A percentile compares a stretch with the other conserved stretches of the same genome.
phyloP scores from a whole-genome alignment of 495 filamentous ascomycete genomes.

The Articulospora tetracladia region DNA sequence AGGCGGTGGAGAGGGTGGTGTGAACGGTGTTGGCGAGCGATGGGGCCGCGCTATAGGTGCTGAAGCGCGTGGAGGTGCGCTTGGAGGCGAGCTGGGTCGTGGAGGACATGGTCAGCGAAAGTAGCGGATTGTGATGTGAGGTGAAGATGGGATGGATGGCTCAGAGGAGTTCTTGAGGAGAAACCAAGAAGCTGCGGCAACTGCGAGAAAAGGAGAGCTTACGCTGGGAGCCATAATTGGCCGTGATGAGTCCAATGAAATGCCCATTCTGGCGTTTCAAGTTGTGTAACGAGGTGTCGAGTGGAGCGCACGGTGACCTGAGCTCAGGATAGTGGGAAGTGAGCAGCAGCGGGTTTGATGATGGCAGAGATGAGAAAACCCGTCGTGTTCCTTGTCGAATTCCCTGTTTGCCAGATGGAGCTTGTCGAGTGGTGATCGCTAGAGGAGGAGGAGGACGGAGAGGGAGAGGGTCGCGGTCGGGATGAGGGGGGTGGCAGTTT shows the following conservation, averaged over 20 bases:
- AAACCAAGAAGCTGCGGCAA: too few species aligned
- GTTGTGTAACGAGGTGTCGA: constrained; percentile 2
- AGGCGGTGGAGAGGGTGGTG: constrained; percentile 55
- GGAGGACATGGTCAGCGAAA: constrained; percentile 15
- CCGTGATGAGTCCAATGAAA: constrained; percentile 67
- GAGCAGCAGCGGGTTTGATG: too few species aligned
- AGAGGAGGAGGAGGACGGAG: background rate
- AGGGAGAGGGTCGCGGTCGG: background rate
- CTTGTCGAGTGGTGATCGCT: background rate
- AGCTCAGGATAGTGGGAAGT: background rate
- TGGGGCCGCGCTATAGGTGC: constrained; percentile 73
- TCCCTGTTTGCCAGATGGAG: background rate
- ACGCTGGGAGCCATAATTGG: constrained; percentile 77
- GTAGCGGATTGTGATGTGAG: constrained; percentile 9
- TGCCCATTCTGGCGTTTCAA: constrained; percentile 47
- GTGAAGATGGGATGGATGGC: background rate
- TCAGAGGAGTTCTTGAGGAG: background rate
- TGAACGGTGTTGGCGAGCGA: constrained; percentile 38
- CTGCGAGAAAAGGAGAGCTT: constrained; percentile 30
- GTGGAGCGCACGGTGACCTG: background rate
- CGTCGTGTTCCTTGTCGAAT: background rate
- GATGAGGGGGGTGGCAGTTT: background rate
- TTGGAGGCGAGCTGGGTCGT: constrained; percentile 39
- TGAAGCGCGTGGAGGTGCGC: constrained; percentile 73
- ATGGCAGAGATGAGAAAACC: background rate